Evolutionary conservation across 169 alveolate species (phyloP), one percentile per base, ranked within the genome.

Genomic region (Prorocentrum cordatum): DNA sequence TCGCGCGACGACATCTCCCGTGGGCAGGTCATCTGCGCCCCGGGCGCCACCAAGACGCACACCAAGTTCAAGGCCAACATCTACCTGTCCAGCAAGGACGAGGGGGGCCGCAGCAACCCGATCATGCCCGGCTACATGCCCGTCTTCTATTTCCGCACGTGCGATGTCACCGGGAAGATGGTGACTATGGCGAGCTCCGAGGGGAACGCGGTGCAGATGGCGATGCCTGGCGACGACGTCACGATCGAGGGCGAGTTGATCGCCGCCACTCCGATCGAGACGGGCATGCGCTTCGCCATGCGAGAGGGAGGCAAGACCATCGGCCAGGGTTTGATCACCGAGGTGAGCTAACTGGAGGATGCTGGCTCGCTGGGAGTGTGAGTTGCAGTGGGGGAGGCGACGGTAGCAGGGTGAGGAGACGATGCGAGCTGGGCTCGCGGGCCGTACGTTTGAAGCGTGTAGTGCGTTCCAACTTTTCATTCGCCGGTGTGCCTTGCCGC

Each of bases 21-120:
- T 62, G 99, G 99, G 27, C 93, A 90, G 93, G 96, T 94, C 32
- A 92, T 97, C 26, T 93, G 94, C 31, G 94, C 95, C 61, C 97
- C 98, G 22, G 96, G 97, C 18, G 93, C 94, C 50, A 86, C 95
- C 68, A 92, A 92, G 45, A 93, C 96, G 61, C 93, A 96, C 86
- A 93, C 94, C 75, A 94, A 95, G 92, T 95, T 97, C 91, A 96
- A 96, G 88, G 95, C 96, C 29, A 96, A 96, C 89, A 88, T 96
- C 29, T 97, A 97, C 93, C 94, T 97, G 62, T 94, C 96, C 61
- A 97, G 94, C 75, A 95, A 95, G 77, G 98, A 96, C 38, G 99
- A 97, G 93, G 99, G 99, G 92, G 93, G 97, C 96, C 89, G 98
- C 96, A 77, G 92, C 93, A 35, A 90, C 92, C 86, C 94, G 22